Evolutionary conservation across 2,329 filamentous ascomycete species (phyloP).

Genomic region (Aspergillus fumigatiaffinis): DNA sequence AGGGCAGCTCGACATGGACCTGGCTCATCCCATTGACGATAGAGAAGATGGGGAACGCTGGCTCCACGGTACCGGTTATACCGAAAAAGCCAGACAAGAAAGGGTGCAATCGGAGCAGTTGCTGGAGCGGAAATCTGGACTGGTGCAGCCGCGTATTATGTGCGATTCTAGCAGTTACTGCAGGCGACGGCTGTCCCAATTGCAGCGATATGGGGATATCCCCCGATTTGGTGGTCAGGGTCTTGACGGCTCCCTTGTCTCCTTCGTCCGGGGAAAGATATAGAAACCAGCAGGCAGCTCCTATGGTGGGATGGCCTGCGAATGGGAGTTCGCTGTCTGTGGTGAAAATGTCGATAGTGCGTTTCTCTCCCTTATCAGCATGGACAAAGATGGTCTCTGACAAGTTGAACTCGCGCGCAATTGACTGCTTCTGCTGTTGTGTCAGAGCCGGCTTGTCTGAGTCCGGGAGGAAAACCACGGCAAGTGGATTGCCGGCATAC

Average conservation of each 20-base stretch:
- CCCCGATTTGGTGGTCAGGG: conserved; percentile 55
- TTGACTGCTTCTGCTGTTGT: conserved; percentile 50
- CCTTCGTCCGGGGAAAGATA: conserved; percentile 18
- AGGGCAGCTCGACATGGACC: conserved; percentile 60
- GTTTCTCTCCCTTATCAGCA: conserved; percentile 14
- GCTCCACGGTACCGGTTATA: not conserved
- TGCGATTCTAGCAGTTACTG: conserved; percentile 26
- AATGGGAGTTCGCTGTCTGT: conserved; percentile 51
- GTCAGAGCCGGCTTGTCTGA: conserved; percentile 29
- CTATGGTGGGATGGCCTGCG: conserved; percentile 57
- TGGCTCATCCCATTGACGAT: conserved; percentile 49
- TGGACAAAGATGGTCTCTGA: conserved; percentile 57
- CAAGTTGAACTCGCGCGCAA: conserved; percentile 56
- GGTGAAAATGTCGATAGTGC: conserved; percentile 53
- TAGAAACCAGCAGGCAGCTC: conserved; percentile 49
- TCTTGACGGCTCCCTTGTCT: conserved; percentile 18
- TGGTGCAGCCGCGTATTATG: conserved; percentile 35
- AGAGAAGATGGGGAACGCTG: conserved; percentile 29
- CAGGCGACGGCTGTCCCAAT: conserved; percentile 1
- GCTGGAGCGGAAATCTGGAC: conserved; percentile 18
- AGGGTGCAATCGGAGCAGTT: conserved; percentile 24
- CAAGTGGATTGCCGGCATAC: conserved; percentile 53
- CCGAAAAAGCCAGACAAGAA: conserved; percentile 20
- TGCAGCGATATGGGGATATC: conserved; percentile 45
- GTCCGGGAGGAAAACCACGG: conserved; percentile 47